Evolutionary conservation across 2,329 filamentous ascomycete genomes (phyloP).

Genomic region (Stylonectria norvegica): DNA sequence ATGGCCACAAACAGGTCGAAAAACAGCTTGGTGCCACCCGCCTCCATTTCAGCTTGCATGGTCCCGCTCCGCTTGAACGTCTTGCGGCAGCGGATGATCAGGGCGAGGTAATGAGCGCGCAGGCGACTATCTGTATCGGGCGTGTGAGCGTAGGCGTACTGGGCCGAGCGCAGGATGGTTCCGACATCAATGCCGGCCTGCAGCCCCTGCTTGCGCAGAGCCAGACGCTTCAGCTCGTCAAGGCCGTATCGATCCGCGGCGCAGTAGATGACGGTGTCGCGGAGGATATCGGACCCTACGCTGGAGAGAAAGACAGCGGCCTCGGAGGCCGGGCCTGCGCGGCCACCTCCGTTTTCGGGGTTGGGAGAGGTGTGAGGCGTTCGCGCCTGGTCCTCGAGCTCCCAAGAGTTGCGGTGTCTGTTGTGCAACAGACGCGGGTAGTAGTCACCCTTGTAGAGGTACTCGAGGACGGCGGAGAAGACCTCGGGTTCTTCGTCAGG

Average conservation of each 20-base stretch:
- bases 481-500: constrained; percentile 81
- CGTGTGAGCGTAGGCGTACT: constrained; percentile 94
- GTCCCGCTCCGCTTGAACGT: constrained; percentile 98
- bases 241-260: constrained; percentile 86
- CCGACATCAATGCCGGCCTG: constrained; percentile 89
- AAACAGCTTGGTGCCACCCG: constrained; percentile 84
- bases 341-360: constrained; percentile 44
- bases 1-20: constrained; percentile 98
- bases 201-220: constrained; percentile 90
- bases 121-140: constrained; percentile 88
- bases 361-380: constrained; percentile 52
- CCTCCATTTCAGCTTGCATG: constrained; percentile 98
- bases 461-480: constrained; percentile 91
- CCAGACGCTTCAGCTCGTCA: constrained; percentile 86
- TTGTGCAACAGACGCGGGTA: constrained; percentile 84
- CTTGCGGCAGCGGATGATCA: constrained; percentile 95
- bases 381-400: constrained; percentile 66
- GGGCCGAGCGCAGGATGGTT: constrained; percentile 86
- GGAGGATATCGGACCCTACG: constrained; percentile 72
- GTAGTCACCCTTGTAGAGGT: constrained; percentile 96
- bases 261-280: constrained; percentile 94
- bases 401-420: constrained; percentile 82
- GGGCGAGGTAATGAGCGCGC: constrained; percentile 93
- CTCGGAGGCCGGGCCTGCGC: constrained; percentile 45
- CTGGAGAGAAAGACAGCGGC: constrained; percentile 67